phyloP scores from a whole-genome alignment of 2,329 filamentous ascomycete genomes.

The Escovopsis sp. region DNA sequence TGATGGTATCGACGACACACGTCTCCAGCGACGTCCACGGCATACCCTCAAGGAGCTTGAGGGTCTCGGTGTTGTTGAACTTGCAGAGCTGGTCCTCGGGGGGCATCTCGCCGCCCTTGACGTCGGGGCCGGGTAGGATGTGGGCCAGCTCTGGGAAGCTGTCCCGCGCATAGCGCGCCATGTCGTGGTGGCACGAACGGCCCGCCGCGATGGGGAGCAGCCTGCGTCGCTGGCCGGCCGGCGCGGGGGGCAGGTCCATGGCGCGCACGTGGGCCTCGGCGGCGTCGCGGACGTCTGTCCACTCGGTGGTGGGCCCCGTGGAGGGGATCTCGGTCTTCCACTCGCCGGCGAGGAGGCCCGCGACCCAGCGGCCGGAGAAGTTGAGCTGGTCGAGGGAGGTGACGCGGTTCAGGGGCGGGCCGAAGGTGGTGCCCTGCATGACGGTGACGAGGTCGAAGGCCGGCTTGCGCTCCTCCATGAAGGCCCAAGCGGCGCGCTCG shows the following conservation, averaged over 20 bases:
- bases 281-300: conserved; percentile 43
- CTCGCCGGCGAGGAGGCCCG: conserved; percentile 32
- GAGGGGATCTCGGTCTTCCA: conserved; percentile 31
- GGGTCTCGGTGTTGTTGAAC: conserved; percentile 44
- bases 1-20: conserved; percentile 47
- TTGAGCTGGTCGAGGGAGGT: conserved; percentile 32
- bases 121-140: conserved; percentile 29
- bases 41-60: conserved; percentile 41
- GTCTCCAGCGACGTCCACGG: conserved; percentile 48
- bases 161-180: conserved; percentile 28
- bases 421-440: conserved; percentile 40
- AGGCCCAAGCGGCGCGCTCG: conserved; percentile 40
- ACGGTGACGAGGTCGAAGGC: conserved; percentile 37
- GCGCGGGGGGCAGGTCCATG: conserved; percentile 30
- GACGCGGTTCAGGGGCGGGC: conserved; percentile 36
- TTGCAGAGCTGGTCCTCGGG: conserved; percentile 30
- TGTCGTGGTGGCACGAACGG: conserved; percentile 29
- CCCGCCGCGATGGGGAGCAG: conserved; percentile 34
- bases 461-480: conserved; percentile 27
- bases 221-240: conserved; percentile 26
- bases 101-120: conserved; percentile 27
- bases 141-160: conserved; percentile 36
- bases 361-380: conserved; percentile 39
- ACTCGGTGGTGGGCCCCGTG: conserved; percentile 27
- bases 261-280: conserved; percentile 38